These are phyloP conservation scores for Microstegium vimineum DNA, from an alignment of 176 grass and related monocot genomes.

Conservation along the genomic window DNA sequence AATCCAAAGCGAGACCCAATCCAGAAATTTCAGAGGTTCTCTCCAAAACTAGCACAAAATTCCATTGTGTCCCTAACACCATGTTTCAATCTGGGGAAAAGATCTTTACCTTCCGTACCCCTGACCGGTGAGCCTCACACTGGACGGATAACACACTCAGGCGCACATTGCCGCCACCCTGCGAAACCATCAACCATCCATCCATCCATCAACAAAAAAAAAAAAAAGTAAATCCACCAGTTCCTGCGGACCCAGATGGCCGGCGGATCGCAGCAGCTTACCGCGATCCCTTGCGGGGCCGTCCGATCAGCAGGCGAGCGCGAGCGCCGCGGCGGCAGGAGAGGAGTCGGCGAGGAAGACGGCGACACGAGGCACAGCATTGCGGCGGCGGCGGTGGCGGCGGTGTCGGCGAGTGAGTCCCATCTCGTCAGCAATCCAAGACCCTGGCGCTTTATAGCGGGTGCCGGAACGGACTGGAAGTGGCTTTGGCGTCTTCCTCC, in stretches of 20 bases:
- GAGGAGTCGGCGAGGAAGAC: background rate
- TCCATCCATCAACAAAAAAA: background rate
- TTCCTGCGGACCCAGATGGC: no score
- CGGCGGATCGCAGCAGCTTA: background rate
- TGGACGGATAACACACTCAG: conserved; percentile 9
- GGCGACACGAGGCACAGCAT: conserved; percentile 41
- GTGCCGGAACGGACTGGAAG: conserved; percentile 1
- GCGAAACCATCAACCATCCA: background rate
- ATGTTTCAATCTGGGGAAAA: background rate
- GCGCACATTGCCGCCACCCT: conserved; percentile 36
- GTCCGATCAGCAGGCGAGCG: conserved; percentile 12
- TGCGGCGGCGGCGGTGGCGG: background rate
- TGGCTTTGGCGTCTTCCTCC: background rate
- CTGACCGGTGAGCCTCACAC: background rate
- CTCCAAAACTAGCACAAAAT: background rate
- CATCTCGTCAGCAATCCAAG: conserved; percentile 3
- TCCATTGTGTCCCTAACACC: background rate
- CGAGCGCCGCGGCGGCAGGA: background rate
- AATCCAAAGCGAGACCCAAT: background rate
- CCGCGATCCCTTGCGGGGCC: background rate
- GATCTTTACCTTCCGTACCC: conserved; percentile 21
- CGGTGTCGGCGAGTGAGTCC: background rate
- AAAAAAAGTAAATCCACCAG: background rate
- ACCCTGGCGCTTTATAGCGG: conserved; percentile 34
- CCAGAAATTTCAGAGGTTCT: background rate